phyloP scores from a whole-genome alignment of 1,284 basidiomycete genomes.

The Termitomyces sp. region DNA sequence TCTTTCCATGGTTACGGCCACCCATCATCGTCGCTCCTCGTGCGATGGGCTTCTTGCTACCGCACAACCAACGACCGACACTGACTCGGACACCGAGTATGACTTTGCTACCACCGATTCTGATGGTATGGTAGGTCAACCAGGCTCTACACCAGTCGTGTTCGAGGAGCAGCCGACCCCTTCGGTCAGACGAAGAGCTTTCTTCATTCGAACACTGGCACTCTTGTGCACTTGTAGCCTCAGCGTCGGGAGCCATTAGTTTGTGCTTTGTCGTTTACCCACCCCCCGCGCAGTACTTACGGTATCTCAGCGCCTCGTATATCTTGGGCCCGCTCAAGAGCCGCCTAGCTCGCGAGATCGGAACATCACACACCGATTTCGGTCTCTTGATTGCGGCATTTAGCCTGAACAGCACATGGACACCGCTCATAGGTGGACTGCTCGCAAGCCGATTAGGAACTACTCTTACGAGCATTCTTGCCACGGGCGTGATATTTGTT shows the following conservation, averaged over 20 bases:
- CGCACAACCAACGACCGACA: background rate
- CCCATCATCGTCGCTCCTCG: slow-evolving; percentile 23
- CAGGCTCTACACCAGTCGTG: background rate
- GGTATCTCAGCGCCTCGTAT: slow-evolving; percentile 52
- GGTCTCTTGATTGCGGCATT: slow-evolving; percentile 71
- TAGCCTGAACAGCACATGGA: slow-evolving; percentile 78
- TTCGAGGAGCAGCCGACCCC: background rate
- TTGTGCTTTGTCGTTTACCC: slow-evolving; percentile 20
- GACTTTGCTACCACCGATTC: slow-evolving; percentile 15
- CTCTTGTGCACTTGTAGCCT: slow-evolving; percentile 71
- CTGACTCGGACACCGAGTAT: slow-evolving; percentile 10
- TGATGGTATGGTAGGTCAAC: slow-evolving; percentile 1
- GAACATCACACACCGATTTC: slow-evolving; percentile 73
- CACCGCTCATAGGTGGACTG: slow-evolving; percentile 46
- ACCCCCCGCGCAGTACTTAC: background rate
- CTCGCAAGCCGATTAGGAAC: slow-evolving; percentile 59
- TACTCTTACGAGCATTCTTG: slow-evolving; percentile 62
- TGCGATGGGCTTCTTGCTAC: slow-evolving; percentile 22
- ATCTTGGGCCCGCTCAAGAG: slow-evolving; percentile 75
- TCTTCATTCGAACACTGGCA: slow-evolving; percentile 54
- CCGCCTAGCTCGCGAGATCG: slow-evolving; percentile 64
- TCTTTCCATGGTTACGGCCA: background rate
- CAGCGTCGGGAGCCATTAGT: slow-evolving; percentile 51
- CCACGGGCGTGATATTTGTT: slow-evolving; percentile 64
- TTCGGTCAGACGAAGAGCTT: slow-evolving; percentile 26